These are phyloP conservation scores for Fusarium xyrophilum DNA, from an alignment of 2,329 filamentous ascomycete genomes.

Conservation along the genomic window DNA sequence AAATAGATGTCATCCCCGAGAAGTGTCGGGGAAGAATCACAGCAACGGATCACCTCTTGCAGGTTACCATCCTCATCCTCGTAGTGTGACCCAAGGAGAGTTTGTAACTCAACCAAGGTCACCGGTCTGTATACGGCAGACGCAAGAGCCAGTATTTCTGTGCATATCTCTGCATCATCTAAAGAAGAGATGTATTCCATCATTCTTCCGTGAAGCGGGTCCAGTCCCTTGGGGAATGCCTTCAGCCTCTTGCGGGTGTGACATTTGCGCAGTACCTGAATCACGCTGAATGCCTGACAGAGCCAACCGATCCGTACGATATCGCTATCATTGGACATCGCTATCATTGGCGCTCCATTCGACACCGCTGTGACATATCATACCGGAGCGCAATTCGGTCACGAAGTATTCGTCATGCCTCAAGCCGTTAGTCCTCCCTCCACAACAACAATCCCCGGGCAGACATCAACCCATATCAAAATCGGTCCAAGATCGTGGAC, in stretches of 20 bases:
- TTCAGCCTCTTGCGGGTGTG: rapidly evolving
- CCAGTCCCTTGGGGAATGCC: rapidly evolving
- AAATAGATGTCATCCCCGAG: rapidly evolving
- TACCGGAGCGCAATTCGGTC: constrained; percentile 74
- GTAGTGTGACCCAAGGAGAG: rapidly evolving
- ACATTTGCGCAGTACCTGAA: constrained; percentile 58
- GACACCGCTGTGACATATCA: constrained; percentile 76
- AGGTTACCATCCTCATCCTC: rapidly evolving
- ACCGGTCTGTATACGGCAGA: neutral
- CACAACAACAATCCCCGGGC: constrained; percentile 82
- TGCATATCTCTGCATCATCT: rapidly evolving
- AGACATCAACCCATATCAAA: constrained; percentile 81
- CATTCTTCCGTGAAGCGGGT: rapidly evolving
- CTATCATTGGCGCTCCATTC: constrained; percentile 74
- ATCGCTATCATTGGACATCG: constrained; percentile 79
- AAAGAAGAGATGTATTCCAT: neutral
- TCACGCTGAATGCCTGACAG: constrained; percentile 71
- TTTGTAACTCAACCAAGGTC: rapidly evolving
- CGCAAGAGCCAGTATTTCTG: neutral
- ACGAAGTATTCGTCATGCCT: constrained; percentile 83
- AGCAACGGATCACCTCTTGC: rapidly evolving
- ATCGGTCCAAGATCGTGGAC: constrained; percentile 82
- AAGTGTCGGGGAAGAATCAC: neutral
- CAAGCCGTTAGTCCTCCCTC: constrained; percentile 78
- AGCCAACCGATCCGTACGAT: constrained; percentile 68